Percentiles rank a stretch among this genome's conserved stretches.
Evolutionary conservation across 2,329 filamentous ascomycete species (phyloP).

Genomic region (Monosporascus cannonballus): DNA sequence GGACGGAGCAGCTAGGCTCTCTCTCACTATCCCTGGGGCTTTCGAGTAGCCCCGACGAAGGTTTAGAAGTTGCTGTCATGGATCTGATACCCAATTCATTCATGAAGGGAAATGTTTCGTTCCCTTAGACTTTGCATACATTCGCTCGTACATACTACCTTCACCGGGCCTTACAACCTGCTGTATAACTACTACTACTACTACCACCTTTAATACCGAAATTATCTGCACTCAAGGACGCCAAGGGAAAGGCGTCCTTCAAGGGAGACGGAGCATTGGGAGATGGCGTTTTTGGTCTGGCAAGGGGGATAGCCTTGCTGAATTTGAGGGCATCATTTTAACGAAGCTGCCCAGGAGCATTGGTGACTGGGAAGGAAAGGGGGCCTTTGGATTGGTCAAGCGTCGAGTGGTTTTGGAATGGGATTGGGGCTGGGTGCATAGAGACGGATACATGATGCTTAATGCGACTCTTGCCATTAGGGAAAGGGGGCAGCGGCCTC

Average conservation of each 20-base stretch:
- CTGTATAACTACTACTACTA: conserved; percentile 17
- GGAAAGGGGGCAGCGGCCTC: no score
- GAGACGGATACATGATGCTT: background rate
- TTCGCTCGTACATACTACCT: conserved; percentile 2
- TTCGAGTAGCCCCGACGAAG: conserved; percentile 8
- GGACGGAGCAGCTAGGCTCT: conserved; percentile 26
- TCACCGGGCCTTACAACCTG: conserved; percentile 7
- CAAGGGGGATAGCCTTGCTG: background rate
- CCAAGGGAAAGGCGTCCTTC: background rate
- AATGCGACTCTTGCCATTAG: background rate
- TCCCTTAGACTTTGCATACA: conserved; percentile 4
- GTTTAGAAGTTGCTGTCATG: conserved; percentile 1
- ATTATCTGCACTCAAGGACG: background rate
- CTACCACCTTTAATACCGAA: conserved; percentile 7
- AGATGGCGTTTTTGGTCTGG: background rate
- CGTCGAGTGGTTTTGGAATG: background rate
- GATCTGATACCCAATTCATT: conserved; percentile 3
- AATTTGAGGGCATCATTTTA: background rate
- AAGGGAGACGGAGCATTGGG: background rate
- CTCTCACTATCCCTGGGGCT: conserved; percentile 30
- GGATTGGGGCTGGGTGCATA: background rate
- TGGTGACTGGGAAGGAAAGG: background rate
- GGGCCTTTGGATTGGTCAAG: background rate
- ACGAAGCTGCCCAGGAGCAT: background rate
- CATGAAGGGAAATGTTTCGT: conserved; percentile 8